Base-by-base conservation (phyloP, 192 early-diverging fungal species). In the Podila minutissima region DNA sequence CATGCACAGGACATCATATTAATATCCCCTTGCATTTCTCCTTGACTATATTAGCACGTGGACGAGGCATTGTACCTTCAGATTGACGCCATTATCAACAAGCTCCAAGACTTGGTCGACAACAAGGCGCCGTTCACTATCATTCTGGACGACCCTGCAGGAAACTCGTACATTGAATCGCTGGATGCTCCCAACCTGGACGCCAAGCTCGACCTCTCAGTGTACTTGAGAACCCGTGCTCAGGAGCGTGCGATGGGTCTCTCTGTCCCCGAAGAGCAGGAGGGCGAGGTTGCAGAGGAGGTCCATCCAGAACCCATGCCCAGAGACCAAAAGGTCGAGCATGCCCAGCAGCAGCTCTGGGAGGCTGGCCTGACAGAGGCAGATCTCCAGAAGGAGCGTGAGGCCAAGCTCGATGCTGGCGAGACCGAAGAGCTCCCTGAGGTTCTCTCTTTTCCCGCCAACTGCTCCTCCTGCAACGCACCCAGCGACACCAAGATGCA, bases 121-220 rank as follows among this genome's bases (percentile, higher is more conserved):
- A 86, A 83, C 57, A 84, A 74, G 22, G 69, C 62, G 28, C 86
- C 87, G 3, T 97, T 97, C 74, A 96, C 93, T 0, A 53, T 98
- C 69, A 86, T 87, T 12, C 76, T 98, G 37, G 94, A 96, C 81
- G 97, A 98, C 75, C 96, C 97, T 24, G 83, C 95, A 20, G 97
- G 97, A 38, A 98, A 98, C 89, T 88, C 87, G 37, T 98, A 95
- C 73, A 92, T 96, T 57, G 97, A 98, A 82, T 97, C 94, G 79
- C 85, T 95, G 64, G 88, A 87, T 57, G 87, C 91, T 24, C 94
- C 94, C 20, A 87, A 87, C 13, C 74, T 83, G 35, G 97, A 98
- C 75, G 90, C 94, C 15, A 91, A 95, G 75, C 81, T 98, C 31
- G 86, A 78, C 35, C 63, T 90, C 55, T 83, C 85, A 37, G 77